These are phyloP conservation scores for Fagopyrum esculentum DNA, from an alignment of 148 eudicot genomes.

Conservation along the genomic window DNA sequence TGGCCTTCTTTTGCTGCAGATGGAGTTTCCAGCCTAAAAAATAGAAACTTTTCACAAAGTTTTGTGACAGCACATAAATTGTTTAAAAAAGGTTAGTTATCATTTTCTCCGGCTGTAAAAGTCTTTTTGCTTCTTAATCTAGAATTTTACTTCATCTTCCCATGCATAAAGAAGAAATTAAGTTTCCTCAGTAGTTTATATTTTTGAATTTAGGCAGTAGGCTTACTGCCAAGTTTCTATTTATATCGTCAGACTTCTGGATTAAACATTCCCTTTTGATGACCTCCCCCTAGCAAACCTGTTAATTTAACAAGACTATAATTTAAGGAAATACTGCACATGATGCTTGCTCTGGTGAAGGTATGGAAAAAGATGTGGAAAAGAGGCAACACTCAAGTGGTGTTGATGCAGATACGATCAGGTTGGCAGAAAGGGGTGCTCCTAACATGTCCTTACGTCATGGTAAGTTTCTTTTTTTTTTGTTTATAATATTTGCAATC, in stretches of 20 bases:
- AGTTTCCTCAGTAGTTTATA: not conserved
- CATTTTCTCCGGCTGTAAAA: not conserved
- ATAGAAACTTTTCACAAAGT: slow-evolving; percentile 18
- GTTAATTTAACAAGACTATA: not conserved
- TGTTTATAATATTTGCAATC: slow-evolving; percentile 9
- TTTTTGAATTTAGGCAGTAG: not conserved
- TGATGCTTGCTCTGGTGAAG: slow-evolving; percentile 19
- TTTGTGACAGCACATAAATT: slow-evolving; percentile 2
- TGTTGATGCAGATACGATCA: slow-evolving; percentile 17
- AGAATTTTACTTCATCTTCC: not conserved
- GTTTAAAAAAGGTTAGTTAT: slow-evolving; percentile 7
- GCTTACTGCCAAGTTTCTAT: too few relatives aligned
- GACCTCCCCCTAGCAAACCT: not conserved
- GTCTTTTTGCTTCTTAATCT: not conserved
- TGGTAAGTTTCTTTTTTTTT: slow-evolving; percentile 37
- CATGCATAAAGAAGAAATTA: not conserved
- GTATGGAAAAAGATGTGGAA: slow-evolving; percentile 18
- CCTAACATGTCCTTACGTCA: slow-evolving; percentile 41
- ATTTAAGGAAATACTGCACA: slow-evolving; percentile 27
- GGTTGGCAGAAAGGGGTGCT: slow-evolving; percentile 12
- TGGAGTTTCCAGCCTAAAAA: slow-evolving; percentile 8
- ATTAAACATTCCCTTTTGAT: not conserved
- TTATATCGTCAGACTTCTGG: too few relatives aligned
- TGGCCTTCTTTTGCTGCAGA: slow-evolving; percentile 15
- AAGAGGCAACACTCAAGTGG: slow-evolving; percentile 13